Conservation (phyloP, 1,284 basidiomycete genomes). For the Naganishia sp. region DNA sequence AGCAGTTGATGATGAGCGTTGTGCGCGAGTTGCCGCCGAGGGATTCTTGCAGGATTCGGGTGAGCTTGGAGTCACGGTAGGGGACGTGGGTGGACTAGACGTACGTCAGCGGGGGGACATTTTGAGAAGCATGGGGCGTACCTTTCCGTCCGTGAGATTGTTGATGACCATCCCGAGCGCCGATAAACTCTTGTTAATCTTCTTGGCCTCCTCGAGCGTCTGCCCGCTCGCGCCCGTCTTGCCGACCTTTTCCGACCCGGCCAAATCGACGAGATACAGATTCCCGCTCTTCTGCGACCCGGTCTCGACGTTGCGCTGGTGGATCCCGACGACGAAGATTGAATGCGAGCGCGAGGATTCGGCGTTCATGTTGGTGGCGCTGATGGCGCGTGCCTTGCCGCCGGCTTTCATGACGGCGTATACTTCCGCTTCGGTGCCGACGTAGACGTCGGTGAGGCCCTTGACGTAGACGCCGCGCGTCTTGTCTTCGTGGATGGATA, state of each 20-base stretch:
- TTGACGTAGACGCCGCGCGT: constrained; percentile 97
- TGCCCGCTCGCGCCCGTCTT: constrained; percentile 99
- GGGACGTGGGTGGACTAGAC: constrained; percentile 90
- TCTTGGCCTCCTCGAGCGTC: constrained; percentile 98
- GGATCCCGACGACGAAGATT: constrained; percentile 96
- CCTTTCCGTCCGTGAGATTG: constrained; percentile 93
- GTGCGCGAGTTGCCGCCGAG: constrained; percentile 98
- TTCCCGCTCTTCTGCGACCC: constrained; percentile 96
- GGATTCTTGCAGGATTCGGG: constrained; percentile 99
- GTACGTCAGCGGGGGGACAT: background rate
- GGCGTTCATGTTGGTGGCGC: constrained; percentile 94
- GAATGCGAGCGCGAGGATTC: constrained; percentile 99
- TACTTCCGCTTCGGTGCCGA: constrained; percentile 92
- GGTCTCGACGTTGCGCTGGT: constrained; percentile 93
- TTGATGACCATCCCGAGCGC: constrained; percentile 99
- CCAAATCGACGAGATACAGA: constrained; percentile 95
- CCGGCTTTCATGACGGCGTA: constrained; percentile 99
- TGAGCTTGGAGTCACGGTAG: constrained; percentile 98
- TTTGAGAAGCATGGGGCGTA: constrained; percentile 48
- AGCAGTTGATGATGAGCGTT: constrained; percentile 98
- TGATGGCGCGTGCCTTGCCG: constrained; percentile 57
- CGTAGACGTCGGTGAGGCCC: constrained; percentile 96
- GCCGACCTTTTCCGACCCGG: constrained; percentile 94
- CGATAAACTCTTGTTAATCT: constrained; percentile 98
- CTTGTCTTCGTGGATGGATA: constrained; percentile 99